These are phyloP conservation scores for Clitoria ternatea DNA, from an alignment of 306 rosid genomes.

Conservation along the genomic window DNA sequence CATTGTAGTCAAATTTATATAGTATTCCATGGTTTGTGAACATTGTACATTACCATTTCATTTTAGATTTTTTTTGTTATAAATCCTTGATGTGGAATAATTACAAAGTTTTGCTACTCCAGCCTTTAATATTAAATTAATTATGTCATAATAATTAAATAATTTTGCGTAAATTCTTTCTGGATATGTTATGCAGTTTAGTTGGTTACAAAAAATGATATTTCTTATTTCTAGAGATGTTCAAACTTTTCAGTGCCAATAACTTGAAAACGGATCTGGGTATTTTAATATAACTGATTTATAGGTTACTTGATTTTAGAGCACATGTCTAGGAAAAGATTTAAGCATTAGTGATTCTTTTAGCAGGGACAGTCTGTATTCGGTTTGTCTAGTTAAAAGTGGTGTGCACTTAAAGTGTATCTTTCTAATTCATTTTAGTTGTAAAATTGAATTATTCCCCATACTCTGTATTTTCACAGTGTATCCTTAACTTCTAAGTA, in stretches of 20 bases:
- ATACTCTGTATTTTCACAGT: not conserved
- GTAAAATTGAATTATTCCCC: not conserved
- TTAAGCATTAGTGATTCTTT: not conserved
- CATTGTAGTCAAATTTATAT: not conserved
- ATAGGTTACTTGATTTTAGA: not conserved
- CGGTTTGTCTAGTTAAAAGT: not conserved
- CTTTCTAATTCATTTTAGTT: not conserved
- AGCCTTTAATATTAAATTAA: slow-evolving; percentile 4
- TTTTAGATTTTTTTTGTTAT: not conserved
- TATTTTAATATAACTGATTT: not conserved
- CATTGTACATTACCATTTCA: too few relatives aligned
- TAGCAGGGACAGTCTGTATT: not conserved
- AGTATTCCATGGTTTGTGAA: slow-evolving; percentile 1
- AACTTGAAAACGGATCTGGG: not conserved
- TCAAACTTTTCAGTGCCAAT: not conserved
- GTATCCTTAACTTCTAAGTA: not conserved
- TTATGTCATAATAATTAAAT: not conserved
- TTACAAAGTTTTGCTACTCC: not conserved
- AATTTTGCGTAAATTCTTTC: not conserved
- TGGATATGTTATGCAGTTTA: not conserved
- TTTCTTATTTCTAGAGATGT: not conserved
- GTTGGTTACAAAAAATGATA: not conserved
- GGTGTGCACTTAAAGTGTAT: not conserved
- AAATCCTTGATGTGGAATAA: not conserved
- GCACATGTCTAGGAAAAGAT: not conserved